Base-by-base conservation (phyloP, 2,329 filamentous ascomycete genomes). In the Pseudonectria foliicola region DNA sequence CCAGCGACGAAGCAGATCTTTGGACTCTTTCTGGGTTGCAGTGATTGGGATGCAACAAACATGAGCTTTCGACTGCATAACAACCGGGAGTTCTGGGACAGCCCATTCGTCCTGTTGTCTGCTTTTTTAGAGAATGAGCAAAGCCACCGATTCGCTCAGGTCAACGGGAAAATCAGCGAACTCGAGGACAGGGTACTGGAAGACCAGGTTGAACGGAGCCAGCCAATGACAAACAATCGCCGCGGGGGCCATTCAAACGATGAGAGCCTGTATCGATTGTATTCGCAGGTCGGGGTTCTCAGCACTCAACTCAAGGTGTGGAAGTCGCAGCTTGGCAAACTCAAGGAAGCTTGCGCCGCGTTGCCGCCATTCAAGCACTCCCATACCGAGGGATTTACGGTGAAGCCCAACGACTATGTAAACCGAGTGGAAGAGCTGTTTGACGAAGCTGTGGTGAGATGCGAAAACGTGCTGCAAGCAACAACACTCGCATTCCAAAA, bases 401-500 rank as follows among this genome's bases (percentile, higher is more conserved):
- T 39, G 4, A 15, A 24, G 7, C 34, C 34, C n/a, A 24, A 32
- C 12, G 37, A 33, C 10, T 39, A 33, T 27, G 24, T 39, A 21
- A 27, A 23, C 25, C 16, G 16, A 2, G 13, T 30, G 4, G 12
- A 26, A 4, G 37, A 39, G 12, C 15, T 18, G 7, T 39, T 39
- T n/a, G 27, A 36, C 13, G 34, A 27, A 26, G 16, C 8, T 1
- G 13, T 21, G 13, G 29, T 37, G 26, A 16, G 34, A 14, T 39
- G 37, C 13, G 30, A 36, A 12, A 37, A 33, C 4, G 13, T 39
- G 5, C 18, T 37, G 23, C 29, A 37, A 15, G 25, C 29, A 15
- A 33, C 25, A 7, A 37, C 37, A 3, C 26, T 39, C 6, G 29
- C 34, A 7, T 39, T 39, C 13, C 34, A 39, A 33, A 39, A 37